phyloP scores from a whole-genome alignment of 495 filamentous ascomycete species.

The Talaromyces thailandensis region DNA sequence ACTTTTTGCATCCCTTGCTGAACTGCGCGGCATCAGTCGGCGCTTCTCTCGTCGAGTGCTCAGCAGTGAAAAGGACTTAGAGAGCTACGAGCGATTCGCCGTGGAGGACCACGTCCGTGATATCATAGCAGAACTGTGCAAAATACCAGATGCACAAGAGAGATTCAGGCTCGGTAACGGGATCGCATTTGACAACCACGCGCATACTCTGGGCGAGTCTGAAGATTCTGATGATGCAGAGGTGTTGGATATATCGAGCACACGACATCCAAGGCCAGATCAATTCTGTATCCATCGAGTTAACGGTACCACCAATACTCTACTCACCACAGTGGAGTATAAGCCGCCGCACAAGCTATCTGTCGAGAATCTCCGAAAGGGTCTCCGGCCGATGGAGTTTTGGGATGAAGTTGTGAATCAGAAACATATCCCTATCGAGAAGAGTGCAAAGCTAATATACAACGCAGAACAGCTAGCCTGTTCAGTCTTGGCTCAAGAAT shows the following conservation, averaged over 20 bases:
- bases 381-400: too few species aligned
- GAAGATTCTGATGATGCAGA: neutral
- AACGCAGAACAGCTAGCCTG: too few species aligned
- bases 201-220: neutral
- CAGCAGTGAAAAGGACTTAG: constrained; percentile 23
- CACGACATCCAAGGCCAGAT: neutral
- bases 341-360: too few species aligned
- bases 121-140: constrained; percentile 20
- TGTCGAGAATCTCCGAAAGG: too few species aligned
- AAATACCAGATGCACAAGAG: constrained; percentile 13
- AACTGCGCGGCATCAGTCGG: constrained; percentile 14
- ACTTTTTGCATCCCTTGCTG: constrained; percentile 14
- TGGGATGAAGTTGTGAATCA: too few species aligned
- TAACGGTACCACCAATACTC: too few species aligned
- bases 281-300: too few species aligned
- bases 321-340: too few species aligned
- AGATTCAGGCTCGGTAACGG: constrained; percentile 19
- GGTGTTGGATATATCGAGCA: constrained; percentile 1
- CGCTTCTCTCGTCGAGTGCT: constrained; percentile 12
- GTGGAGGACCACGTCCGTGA: constrained; percentile 22
- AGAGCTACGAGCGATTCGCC: constrained; percentile 21
- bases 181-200: constrained; percentile 4
- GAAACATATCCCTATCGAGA: too few species aligned
- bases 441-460: too few species aligned
- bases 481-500: too few species aligned